Evolutionary conservation across 345 rosid genomes (phyloP).

Genomic region (Brassica cretica): DNA sequence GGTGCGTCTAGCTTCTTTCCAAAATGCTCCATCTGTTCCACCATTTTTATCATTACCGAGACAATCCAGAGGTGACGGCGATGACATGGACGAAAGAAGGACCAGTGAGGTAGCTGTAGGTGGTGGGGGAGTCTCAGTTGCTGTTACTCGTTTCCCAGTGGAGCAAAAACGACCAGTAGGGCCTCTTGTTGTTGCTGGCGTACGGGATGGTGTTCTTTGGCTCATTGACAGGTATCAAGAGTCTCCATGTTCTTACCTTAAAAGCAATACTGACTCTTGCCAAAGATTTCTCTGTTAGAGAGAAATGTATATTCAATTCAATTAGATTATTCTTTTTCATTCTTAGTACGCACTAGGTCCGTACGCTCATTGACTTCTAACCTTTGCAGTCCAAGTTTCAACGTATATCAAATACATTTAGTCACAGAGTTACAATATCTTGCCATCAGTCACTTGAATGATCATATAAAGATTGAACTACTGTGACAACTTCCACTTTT

Average conservation of each 20-base stretch:
- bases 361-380: constrained; percentile 19
- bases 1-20: constrained; percentile 97
- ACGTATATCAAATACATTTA: neutral
- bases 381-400: neutral
- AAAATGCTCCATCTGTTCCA: constrained; percentile 93
- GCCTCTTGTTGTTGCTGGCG: constrained; percentile 91
- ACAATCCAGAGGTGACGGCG: constrained; percentile 78
- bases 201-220: constrained; percentile 99
- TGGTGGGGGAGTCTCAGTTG: constrained; percentile 99
- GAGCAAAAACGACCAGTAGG: constrained; percentile 98
- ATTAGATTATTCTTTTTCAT: neutral
- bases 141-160: constrained; percentile 91
- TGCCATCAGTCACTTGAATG: constrained; percentile 14
- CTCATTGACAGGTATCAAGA: constrained; percentile 82
- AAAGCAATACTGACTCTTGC: neutral
- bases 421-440: constrained; percentile 14
- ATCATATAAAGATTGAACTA: neutral
- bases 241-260: constrained; percentile 12
- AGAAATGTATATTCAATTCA: constrained; percentile 7
- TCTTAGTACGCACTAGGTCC: neutral
- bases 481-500: neutral
- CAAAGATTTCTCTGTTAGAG: neutral
- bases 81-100: constrained; percentile 80
- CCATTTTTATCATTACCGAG: constrained; percentile 87
- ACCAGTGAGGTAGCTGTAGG: constrained; percentile 93